Percentiles rank a stretch among this genome's conserved stretches.
Conservation (phyloP, 2,329 filamentous ascomycete genomes). For the Eurotiales sp. region DNA sequence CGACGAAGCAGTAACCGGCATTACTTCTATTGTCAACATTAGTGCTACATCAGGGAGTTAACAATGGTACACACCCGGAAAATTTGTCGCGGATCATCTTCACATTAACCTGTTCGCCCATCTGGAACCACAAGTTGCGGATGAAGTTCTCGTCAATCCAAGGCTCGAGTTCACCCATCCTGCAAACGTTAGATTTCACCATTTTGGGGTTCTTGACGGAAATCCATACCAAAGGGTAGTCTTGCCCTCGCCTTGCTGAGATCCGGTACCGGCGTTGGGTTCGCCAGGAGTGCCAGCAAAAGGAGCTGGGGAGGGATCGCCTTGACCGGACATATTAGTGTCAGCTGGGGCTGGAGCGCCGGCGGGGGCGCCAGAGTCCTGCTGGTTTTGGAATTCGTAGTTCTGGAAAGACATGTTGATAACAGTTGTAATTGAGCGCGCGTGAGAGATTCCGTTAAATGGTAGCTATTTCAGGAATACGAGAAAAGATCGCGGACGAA, state of each 20-base stretch:
- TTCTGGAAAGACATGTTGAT: slow-evolving; percentile 56
- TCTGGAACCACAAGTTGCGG: slow-evolving; percentile 88
- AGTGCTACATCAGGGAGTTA: slow-evolving; percentile 24
- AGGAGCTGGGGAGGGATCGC: slow-evolving; percentile 51
- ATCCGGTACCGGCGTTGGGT: slow-evolving; percentile 37
- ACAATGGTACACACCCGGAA: slow-evolving; percentile 68
- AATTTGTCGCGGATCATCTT: slow-evolving; percentile 99
- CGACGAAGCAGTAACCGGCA: slow-evolving; percentile 97
- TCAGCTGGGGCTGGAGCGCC: slow-evolving; percentile 48
- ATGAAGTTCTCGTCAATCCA: slow-evolving; percentile 99
- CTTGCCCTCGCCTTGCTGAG: slow-evolving; percentile 53
- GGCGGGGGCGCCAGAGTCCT: slow-evolving; percentile 49
- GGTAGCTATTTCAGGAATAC: slow-evolving; percentile 29
- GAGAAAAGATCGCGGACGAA: slow-evolving; percentile 34
- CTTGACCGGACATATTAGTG: slow-evolving; percentile 54
- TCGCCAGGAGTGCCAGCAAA: slow-evolving; percentile 49
- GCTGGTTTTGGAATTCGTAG: slow-evolving; percentile 63
- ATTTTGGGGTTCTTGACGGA: slow-evolving; percentile 15
- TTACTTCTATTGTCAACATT: slow-evolving; percentile 63
- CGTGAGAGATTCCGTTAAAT: slow-evolving; percentile 6
- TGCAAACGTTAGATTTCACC: slow-evolving; percentile 40
- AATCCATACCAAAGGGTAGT: slow-evolving; percentile 52
- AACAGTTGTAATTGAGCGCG: slow-evolving; percentile 5
- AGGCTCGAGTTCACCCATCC: slow-evolving; percentile 98
- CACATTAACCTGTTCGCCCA: slow-evolving; percentile 92